These are phyloP conservation scores for Euphorbia tirucalli DNA, from an alignment of 345 rosid genomes.

Conservation along the genomic window DNA sequence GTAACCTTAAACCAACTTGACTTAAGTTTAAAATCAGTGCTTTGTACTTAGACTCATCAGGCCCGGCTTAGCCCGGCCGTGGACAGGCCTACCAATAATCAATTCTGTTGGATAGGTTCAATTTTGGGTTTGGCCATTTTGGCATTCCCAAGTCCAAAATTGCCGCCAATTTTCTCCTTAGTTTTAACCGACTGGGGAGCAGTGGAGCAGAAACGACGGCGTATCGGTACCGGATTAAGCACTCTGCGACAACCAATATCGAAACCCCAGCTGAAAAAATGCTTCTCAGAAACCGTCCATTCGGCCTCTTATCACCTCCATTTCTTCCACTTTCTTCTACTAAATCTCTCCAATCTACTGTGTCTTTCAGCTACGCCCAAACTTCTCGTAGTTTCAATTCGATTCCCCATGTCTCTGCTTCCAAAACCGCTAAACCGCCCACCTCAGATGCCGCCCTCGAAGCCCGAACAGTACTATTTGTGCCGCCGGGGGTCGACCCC, in stretches of 20 bases:
- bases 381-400: neutral
- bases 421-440: constrained; percentile 7
- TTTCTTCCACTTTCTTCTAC: neutral
- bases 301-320: constrained; percentile 11
- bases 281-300: constrained; percentile 19
- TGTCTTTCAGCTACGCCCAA: constrained; percentile 8
- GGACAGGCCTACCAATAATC: no score
- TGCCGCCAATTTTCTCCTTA: no score
- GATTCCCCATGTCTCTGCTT: constrained; percentile 15
- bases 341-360: neutral
- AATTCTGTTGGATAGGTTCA: no score
- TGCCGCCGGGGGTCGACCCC: constrained; percentile 80
- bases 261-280: constrained; percentile 4
- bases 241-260: neutral
- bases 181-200: no score
- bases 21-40: no score
- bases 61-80: no score
- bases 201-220: neutral
- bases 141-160: no score
- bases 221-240: neutral
- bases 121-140: no score
- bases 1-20: no score
- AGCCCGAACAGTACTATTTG: constrained; percentile 28
- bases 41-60: no score
- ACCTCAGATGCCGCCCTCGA: neutral